phyloP scores from a whole-genome alignment of 768 basidiomycete species.

The Paxillus involutus region DNA sequence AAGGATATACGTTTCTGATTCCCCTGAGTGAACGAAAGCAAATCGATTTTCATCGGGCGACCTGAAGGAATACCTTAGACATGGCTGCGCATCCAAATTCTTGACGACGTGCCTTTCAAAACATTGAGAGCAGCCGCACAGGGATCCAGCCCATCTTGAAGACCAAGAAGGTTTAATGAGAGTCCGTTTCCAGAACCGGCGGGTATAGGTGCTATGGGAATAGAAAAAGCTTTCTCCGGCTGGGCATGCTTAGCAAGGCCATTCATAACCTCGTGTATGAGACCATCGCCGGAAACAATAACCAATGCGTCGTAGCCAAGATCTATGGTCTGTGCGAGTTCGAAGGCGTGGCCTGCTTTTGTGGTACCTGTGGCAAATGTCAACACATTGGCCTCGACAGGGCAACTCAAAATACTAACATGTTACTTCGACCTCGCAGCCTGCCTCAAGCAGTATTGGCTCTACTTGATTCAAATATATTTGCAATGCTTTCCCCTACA shows the following conservation, averaged over 20 bases:
- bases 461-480: constrained; percentile 60
- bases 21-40: constrained; percentile 74
- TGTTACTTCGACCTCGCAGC: constrained; percentile 59
- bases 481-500: constrained; percentile 59
- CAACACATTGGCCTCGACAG: background rate
- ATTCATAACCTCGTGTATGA: constrained; percentile 82
- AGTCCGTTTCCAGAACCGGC: constrained; percentile 82
- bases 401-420: constrained; percentile 42
- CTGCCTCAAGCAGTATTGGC: constrained; percentile 70
- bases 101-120: constrained; percentile 58
- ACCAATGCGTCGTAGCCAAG: constrained; percentile 72
- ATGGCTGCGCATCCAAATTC: background rate
- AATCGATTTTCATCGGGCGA: constrained; percentile 68
- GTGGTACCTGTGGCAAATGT: constrained; percentile 52
- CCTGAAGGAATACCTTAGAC: constrained; percentile 41
- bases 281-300: constrained; percentile 80
- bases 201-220: constrained; percentile 77
- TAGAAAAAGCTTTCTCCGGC: constrained; percentile 57
- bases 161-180: constrained; percentile 70
- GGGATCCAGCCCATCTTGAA: constrained; percentile 69
- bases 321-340: constrained; percentile 56
- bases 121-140: constrained; percentile 71
- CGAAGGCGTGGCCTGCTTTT: constrained; percentile 60
- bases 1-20: constrained; percentile 68
- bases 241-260: constrained; percentile 70